Base-by-base conservation (phyloP, 2,329 filamentous ascomycete species). In the Thermothelomyces thermophilus region DNA sequence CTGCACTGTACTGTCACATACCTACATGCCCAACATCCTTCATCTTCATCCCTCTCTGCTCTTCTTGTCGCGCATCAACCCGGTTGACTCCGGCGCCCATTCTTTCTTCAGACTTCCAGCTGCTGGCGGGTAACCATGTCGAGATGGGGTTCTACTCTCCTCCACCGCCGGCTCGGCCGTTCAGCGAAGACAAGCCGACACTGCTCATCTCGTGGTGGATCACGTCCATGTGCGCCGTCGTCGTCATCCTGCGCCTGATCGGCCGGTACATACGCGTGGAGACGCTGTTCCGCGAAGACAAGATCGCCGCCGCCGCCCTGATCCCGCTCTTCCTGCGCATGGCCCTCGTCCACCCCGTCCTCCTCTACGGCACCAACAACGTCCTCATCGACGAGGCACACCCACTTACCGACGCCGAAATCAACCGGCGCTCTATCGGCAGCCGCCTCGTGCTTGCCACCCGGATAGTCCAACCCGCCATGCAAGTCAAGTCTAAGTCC, bases 141-240 rank as follows among this genome's bases (percentile, higher is more conserved):
- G 66, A 56, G 54, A 84, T 83, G 80, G 63, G 71, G 36, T 67
- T 84, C 61, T 84, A 84, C 62, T 74, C 77, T 0, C 62, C 70
- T 20, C 70, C 78, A 42, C 78, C 78, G 49, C 62, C 66, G 39
- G 64, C 72, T 42, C 70, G 72, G 57, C 64, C 68, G 33, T 72
- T 73, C 60, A 64, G 68, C 44, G 65, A 75, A 31, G 84, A 93
- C 70, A 93, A 94, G 65, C 87, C 93, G 9, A 94, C 89, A 0
- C 73, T 97, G 37, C 77, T 97, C 56, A 90, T 95, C 58, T 93
- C 87, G 65, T 97, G 90, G 90, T 97, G 91, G 90, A 88, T 86
- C 54, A 91, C 89, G 13, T 73, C 81, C 5, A 90, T 93, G 65
- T 86, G 89, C 54, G 75, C 89, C 33, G 77, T 83, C 56, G 87